Conservation (phyloP, 169 alveolate species). For the Plasmodium gaboni region DNA sequence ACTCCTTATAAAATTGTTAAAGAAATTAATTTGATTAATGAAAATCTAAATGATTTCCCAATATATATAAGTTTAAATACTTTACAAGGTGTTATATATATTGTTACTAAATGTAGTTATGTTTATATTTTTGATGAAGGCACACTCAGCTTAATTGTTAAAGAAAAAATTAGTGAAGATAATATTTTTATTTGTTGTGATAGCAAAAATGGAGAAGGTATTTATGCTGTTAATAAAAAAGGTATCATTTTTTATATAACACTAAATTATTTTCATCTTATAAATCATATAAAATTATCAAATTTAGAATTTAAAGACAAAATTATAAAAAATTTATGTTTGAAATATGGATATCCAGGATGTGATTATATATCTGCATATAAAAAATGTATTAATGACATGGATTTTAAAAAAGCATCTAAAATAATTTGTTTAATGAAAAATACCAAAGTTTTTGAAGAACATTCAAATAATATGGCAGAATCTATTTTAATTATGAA, state of each 20-base stretch:
- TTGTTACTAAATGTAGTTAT: slow-evolving; percentile 86
- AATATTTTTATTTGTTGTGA: slow-evolving; percentile 74
- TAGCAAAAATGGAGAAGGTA: slow-evolving; percentile 76
- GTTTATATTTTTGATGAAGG: slow-evolving; percentile 83
- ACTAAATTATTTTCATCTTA: slow-evolving; percentile 26
- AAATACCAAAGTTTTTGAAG: slow-evolving; percentile 59
- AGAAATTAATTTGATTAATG: slow-evolving; percentile 75
- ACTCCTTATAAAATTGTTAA: slow-evolving; percentile 83
- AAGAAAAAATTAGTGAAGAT: slow-evolving; percentile 74
- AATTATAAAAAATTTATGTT: slow-evolving; percentile 54
- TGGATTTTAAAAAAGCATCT: slow-evolving; percentile 76
- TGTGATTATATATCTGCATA: slow-evolving; percentile 72
- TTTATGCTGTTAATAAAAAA: slow-evolving; percentile 73
- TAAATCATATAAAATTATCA: slow-evolving; percentile 58
- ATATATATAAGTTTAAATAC: slow-evolving; percentile 86
- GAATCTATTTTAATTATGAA: slow-evolving; percentile 70
- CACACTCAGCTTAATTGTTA: slow-evolving; percentile 69
- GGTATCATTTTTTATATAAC: slow-evolving; percentile 72
- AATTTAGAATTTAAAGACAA: slow-evolving; percentile 52
- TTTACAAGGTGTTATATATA: slow-evolving; percentile 87
- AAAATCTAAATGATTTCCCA: slow-evolving; percentile 84
- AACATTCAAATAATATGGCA: slow-evolving; percentile 48
- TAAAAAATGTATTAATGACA: slow-evolving; percentile 73
- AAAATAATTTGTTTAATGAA: slow-evolving; percentile 72
- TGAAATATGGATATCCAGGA: slow-evolving; percentile 77